Conservation (phyloP, 495 filamentous ascomycete species). For the Sporormia fimetaria region DNA sequence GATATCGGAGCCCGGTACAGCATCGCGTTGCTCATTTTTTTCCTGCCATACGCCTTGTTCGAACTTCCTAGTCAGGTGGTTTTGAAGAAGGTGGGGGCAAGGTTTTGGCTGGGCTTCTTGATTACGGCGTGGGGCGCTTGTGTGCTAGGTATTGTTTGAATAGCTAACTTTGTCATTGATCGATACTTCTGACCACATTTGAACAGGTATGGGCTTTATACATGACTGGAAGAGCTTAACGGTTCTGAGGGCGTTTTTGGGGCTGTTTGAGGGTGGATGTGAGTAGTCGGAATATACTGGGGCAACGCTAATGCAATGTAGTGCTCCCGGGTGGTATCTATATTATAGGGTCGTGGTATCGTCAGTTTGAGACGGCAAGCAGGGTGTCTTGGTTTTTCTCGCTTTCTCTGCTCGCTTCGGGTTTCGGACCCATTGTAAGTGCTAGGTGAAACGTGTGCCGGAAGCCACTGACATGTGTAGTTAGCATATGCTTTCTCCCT, state of each 20-base stretch:
- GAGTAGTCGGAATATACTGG: neutral
- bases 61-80: constrained; percentile 5
- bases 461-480: too few species aligned
- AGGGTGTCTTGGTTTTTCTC: constrained; percentile 4
- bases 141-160: too few species aligned
- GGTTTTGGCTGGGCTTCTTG: constrained; percentile 6
- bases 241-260: constrained; percentile 4
- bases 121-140: constrained; percentile 11
- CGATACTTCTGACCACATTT: too few species aligned
- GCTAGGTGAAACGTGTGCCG: too few species aligned
- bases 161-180: too few species aligned
- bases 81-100: constrained; percentile 2
- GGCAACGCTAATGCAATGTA: neutral
- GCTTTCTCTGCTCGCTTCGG: constrained; percentile 4
- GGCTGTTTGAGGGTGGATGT: constrained; percentile 4
- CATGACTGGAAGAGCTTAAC: constrained; percentile 5
- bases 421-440: constrained; percentile 7
- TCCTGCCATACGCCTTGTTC: constrained; percentile 4
- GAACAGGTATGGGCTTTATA: constrained; percentile 11
- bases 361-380: constrained; percentile 8
- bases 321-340: constrained; percentile 9
- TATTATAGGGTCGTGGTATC: constrained; percentile 10
- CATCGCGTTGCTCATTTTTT: constrained; percentile 9
- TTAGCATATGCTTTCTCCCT: constrained; percentile 10
- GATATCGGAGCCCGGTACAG: constrained; percentile 6